phyloP scores from a whole-genome alignment of 768 basidiomycete species.

The Gymnopilus junonius region DNA sequence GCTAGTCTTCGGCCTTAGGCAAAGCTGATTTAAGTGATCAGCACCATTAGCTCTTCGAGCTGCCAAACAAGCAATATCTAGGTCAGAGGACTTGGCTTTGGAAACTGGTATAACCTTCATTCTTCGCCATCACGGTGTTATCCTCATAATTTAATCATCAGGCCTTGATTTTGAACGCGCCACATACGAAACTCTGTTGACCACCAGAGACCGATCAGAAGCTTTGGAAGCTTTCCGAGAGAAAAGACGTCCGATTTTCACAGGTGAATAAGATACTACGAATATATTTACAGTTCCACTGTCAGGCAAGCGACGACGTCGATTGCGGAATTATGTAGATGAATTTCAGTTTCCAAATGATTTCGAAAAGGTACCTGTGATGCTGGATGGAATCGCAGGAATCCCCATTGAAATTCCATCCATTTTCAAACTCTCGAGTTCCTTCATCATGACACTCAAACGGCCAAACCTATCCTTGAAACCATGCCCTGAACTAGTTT shows the following conservation, averaged over 20 bases:
- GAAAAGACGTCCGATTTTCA: slow-evolving; percentile 80
- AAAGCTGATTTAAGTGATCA: slow-evolving; percentile 26
- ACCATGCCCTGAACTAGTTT: slow-evolving; percentile 46
- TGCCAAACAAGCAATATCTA: slow-evolving; percentile 84
- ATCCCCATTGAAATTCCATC: slow-evolving; percentile 65
- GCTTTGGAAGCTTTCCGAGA: slow-evolving; percentile 87
- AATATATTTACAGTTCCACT: slow-evolving; percentile 17
- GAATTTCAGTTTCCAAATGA: slow-evolving; percentile 41
- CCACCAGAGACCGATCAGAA: slow-evolving; percentile 77
- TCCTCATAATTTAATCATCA: slow-evolving; percentile 21
- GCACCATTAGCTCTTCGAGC: slow-evolving; percentile 89
- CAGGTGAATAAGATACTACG: slow-evolving; percentile 63
- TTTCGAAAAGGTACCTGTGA: slow-evolving; percentile 59
- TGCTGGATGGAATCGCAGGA: slow-evolving; percentile 56
- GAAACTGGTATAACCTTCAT: slow-evolving; percentile 60
- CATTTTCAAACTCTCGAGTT: slow-evolving; percentile 70
- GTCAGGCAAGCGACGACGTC: not conserved
- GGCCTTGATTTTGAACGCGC: slow-evolving; percentile 93
- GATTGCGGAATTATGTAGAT: slow-evolving; percentile 3
- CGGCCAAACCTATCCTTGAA: slow-evolving; percentile 71
- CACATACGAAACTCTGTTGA: slow-evolving; percentile 80
- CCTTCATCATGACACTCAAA: slow-evolving; percentile 87
- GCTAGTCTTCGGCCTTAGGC: not conserved
- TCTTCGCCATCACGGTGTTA: not conserved
- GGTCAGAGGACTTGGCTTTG: slow-evolving; percentile 76